These are phyloP conservation scores for Lentinula raphanica DNA, from an alignment of 768 basidiomycete genomes.

Conservation along the genomic window DNA sequence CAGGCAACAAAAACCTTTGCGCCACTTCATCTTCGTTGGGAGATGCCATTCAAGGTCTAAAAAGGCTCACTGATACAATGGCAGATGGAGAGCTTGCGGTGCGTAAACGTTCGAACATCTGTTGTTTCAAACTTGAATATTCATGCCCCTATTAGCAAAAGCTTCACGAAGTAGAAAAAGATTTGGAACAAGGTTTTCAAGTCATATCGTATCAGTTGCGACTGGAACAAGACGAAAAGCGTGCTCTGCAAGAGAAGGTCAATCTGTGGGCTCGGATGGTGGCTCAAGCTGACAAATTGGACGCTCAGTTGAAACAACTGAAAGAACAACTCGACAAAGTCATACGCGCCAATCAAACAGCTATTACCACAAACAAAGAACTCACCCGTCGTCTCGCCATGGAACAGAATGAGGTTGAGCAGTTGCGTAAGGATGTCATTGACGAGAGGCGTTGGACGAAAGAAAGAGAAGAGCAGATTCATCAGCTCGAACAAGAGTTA, in stretches of 20 bases:
- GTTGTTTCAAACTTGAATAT: too few species aligned
- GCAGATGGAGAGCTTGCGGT: background rate
- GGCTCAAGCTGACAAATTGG: background rate
- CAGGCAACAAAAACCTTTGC: background rate
- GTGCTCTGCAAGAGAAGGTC: background rate
- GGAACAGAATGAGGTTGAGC: background rate
- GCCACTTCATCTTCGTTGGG: background rate
- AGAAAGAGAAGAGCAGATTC: background rate
- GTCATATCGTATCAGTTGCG: background rate
- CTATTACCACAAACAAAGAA: background rate
- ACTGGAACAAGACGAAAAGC: constrained; percentile 5
- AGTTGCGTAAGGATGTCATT: background rate
- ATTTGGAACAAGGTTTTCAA: background rate
- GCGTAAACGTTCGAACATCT: too few species aligned
- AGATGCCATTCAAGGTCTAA: background rate
- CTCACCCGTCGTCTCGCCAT: background rate
- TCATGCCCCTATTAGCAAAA: background rate
- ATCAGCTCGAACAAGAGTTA: background rate
- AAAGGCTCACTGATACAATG: background rate
- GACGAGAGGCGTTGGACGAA: background rate
- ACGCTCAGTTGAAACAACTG: background rate
- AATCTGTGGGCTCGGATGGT: constrained; percentile 1
- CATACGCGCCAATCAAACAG: background rate
- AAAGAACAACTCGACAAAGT: background rate
- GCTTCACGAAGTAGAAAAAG: constrained; percentile 2